A percentile compares a stretch with the other conserved stretches of the same genome.
Evolutionary conservation across 1,284 basidiomycete genomes (phyloP).

Genomic region (Sutorius eximius): DNA sequence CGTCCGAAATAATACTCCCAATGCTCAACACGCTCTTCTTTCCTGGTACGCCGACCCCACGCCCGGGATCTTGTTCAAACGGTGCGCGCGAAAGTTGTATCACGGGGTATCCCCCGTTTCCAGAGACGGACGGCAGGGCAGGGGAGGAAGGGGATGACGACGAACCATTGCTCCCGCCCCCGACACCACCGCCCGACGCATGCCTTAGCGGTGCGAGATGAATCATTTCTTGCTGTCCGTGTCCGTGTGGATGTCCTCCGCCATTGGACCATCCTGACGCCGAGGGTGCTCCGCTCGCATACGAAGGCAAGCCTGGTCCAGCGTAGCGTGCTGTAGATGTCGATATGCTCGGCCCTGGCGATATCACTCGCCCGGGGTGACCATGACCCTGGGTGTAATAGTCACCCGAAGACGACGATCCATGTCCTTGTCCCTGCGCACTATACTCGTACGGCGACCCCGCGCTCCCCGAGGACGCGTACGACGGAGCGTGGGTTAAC

Average conservation of each 20-base stretch:
- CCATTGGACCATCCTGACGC: constrained; percentile 18
- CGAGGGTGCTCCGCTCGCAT: constrained; percentile 7
- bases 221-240: constrained; percentile 44
- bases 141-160: constrained; percentile 32
- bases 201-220: constrained; percentile 56
- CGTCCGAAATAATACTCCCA: constrained; percentile 65
- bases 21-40: constrained; percentile 73
- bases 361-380: constrained; percentile 23
- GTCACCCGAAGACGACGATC: constrained; percentile 23
- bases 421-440: constrained; percentile 19
- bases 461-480: constrained; percentile 25
- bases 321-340: constrained; percentile 19
- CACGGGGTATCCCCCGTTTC: constrained; percentile 29
- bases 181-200: constrained; percentile 7
- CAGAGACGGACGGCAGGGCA: constrained; percentile 18
- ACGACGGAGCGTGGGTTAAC: constrained; percentile 21
- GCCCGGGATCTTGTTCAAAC: constrained; percentile 33
- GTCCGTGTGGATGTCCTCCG: constrained; percentile 11
- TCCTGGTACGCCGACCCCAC: constrained; percentile 30
- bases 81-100: constrained; percentile 35
- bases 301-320: constrained; percentile 10
- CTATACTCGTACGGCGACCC: constrained; percentile 31
- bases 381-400: constrained; percentile 26
- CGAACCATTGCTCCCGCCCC: constrained; percentile 12
- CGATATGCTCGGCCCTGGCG: constrained; percentile 21